phyloP scores from a whole-genome alignment of 306 rosid species.

The Inga leiocalycina region DNA sequence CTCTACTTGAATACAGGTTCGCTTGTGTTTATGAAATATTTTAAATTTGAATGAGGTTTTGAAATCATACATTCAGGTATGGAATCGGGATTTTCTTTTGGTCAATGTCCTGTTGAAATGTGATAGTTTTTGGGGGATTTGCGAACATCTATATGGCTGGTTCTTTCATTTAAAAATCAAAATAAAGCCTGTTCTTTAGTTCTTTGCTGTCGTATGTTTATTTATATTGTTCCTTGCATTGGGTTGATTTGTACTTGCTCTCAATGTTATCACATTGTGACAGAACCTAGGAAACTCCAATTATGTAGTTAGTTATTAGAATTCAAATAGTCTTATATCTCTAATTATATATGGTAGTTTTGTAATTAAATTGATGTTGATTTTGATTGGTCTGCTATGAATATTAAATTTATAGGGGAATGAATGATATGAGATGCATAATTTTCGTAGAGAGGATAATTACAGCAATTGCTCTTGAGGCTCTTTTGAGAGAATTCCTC shows the following conservation, averaged over 20 bases:
- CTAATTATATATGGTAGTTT: neutral
- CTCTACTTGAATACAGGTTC: conserved; percentile 84
- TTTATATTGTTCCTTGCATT: neutral
- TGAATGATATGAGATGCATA: conserved; percentile 75
- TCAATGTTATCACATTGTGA: conserved; percentile 3
- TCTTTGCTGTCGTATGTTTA: neutral
- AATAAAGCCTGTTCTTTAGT: neutral
- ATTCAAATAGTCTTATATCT: neutral
- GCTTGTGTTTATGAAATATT: conserved; percentile 21
- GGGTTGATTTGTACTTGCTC: neutral
- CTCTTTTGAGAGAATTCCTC: conserved; percentile 60
- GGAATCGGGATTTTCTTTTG: neutral
- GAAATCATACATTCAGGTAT: conserved; percentile 10
- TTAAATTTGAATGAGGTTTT: conserved; percentile 5
- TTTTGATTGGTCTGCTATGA: conserved; percentile 10
- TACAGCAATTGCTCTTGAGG: conserved; percentile 65
- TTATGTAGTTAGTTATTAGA: neutral
- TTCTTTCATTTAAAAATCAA: neutral
- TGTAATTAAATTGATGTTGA: neutral
- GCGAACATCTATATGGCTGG: neutral
- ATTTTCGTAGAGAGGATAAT: conserved; percentile 83
- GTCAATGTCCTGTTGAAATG: neutral
- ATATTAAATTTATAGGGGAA: conserved; percentile 42
- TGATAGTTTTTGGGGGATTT: conserved; percentile 7
- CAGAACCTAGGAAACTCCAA: neutral